Conservation (phyloP, 441 rosid species). For the Bruguiera hainesii region DNA sequence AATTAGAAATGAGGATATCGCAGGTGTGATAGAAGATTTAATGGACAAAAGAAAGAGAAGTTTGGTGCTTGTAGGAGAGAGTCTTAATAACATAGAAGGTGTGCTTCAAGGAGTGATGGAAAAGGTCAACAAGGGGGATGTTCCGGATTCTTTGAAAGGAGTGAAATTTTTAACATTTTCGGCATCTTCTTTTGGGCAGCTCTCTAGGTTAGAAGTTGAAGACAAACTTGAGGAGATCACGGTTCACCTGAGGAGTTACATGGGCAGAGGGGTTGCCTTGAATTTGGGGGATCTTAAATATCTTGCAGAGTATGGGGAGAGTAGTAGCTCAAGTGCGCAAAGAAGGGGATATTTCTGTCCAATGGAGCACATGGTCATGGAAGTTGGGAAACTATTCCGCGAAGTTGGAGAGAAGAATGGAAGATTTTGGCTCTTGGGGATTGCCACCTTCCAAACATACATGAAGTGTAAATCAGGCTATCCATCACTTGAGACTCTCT, state of each 20-base stretch:
- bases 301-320: conserved; percentile 45
- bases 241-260: conserved; percentile 30
- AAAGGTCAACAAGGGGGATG: conserved; percentile 47
- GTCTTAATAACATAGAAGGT: conserved; percentile 34
- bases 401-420: conserved; percentile 37
- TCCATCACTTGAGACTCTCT: conserved; percentile 48
- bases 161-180: conserved; percentile 46
- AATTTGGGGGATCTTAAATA: conserved; percentile 63
- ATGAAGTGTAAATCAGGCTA: conserved; percentile 49
- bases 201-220: conserved; percentile 47
- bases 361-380: conserved; percentile 51
- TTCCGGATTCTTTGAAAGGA: conserved; percentile 50
- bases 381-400: conserved; percentile 45
- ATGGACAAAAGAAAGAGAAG: conserved; percentile 37
- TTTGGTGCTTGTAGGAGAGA: conserved; percentile 54
- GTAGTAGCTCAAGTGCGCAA: conserved; percentile 29
- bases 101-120: conserved; percentile 47
- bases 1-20: conserved; percentile 40
- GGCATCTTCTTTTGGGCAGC: conserved; percentile 34
- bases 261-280: conserved; percentile 48
- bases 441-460: conserved; percentile 49
- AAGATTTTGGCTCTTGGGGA: conserved; percentile 52
- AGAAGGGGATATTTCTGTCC: conserved; percentile 36
- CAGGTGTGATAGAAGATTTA: conserved; percentile 41
- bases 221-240: conserved; percentile 48